phyloP scores from a whole-genome alignment of 2,329 filamentous ascomycete species.

The Fusarium sp. region DNA sequence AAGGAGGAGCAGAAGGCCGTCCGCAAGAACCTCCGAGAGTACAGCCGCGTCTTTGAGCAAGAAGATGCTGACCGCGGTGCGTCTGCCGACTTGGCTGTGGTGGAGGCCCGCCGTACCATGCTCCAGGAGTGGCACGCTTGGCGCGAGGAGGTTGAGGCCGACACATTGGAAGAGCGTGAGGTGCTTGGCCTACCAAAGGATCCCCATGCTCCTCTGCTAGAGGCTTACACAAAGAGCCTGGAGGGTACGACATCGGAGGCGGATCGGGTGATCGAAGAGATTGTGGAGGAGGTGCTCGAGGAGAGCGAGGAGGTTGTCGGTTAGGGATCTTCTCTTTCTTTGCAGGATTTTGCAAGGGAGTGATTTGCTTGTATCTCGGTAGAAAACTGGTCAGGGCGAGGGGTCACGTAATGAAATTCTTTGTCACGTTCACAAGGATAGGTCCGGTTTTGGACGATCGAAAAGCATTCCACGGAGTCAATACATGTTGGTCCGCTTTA shows the following conservation, averaged over 20 bases:
- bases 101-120: constrained; percentile 84
- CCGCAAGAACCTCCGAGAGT: constrained; percentile 98
- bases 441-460: constrained; percentile 30
- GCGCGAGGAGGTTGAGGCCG: constrained; percentile 77
- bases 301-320: constrained; percentile 83
- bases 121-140: constrained; percentile 92
- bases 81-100: constrained; percentile 91
- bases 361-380: constrained; percentile 48
- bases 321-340: constrained; percentile 44
- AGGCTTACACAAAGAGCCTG: constrained; percentile 63
- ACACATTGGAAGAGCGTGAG: constrained; percentile 77
- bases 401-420: constrained; percentile 50
- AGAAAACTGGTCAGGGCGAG: constrained; percentile 47
- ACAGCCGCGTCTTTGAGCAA: constrained; percentile 93
- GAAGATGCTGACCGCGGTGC: constrained; percentile 94
- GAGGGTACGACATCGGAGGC: constrained; percentile 69
- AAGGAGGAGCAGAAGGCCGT: constrained; percentile 98
- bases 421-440: constrained; percentile 40
- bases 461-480: constrained; percentile 37
- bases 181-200: constrained; percentile 74
- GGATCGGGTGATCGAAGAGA: constrained; percentile 87
- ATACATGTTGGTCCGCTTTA: constrained; percentile 23
- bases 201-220: constrained; percentile 69
- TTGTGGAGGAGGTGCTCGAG: constrained; percentile 83
- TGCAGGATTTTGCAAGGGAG: constrained; percentile 43